phyloP scores from a whole-genome alignment of 805 yeast genomes.

The Wickerhamiella musiphila region DNA sequence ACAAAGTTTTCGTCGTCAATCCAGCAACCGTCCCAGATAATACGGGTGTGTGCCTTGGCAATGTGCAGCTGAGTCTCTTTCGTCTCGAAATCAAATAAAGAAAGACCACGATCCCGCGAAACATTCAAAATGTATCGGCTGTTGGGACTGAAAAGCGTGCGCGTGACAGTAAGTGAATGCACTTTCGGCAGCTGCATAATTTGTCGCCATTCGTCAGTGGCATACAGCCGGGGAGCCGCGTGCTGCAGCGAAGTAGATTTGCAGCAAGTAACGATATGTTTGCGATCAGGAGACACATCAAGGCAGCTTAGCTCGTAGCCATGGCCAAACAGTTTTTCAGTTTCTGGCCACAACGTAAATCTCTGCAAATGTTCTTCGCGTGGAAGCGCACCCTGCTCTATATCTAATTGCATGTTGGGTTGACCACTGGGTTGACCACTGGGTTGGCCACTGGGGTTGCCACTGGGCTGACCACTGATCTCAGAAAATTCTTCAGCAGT shows the following conservation, averaged over 20 bases:
- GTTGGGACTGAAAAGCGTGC: slow-evolving; percentile 57
- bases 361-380: slow-evolving; percentile 83
- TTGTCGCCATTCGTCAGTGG: slow-evolving; percentile 40
- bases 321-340: slow-evolving; percentile 90
- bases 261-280: slow-evolving; percentile 75
- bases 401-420: slow-evolving; percentile 14
- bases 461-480: too few relatives aligned
- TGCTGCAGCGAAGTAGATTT: slow-evolving; percentile 69
- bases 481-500: slow-evolving; percentile 26
- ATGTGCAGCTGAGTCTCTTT: slow-evolving; percentile 18
- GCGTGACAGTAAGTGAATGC: slow-evolving; percentile 78
- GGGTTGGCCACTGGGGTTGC: slow-evolving; percentile 8
- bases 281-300: slow-evolving; percentile 47
- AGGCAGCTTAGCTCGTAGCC: slow-evolving; percentile 84
- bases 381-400: slow-evolving; percentile 42
- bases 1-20: slow-evolving; percentile 33
- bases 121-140: slow-evolving; percentile 53
- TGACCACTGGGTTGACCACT: too few relatives aligned
- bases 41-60: slow-evolving; percentile 74
- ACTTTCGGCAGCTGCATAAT: slow-evolving; percentile 28
- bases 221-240: slow-evolving; percentile 69
- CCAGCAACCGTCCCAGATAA: slow-evolving; percentile 94
- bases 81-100: slow-evolving; percentile 42
- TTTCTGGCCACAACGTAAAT: slow-evolving; percentile 86
- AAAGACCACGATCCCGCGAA: slow-evolving; percentile 76